A percentile compares a stretch with the other conserved stretches of the same genome.
Evolutionary conservation across 345 rosid genomes (phyloP).

Genomic region (Adansonia digitata): DNA sequence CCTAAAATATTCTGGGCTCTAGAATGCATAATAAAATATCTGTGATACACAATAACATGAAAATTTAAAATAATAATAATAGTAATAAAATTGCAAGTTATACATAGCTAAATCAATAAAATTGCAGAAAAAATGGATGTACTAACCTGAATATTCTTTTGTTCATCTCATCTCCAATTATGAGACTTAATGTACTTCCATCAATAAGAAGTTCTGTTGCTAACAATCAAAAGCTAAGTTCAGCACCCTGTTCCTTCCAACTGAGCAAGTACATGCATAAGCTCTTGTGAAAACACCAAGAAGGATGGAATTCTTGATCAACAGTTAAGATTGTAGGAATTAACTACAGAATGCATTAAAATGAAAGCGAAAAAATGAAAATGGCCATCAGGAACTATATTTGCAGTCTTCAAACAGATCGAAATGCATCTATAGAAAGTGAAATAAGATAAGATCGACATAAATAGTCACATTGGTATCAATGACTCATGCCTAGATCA

Average conservation of each 20-base stretch:
- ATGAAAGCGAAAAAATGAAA: not conserved
- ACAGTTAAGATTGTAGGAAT: slow-evolving; percentile 17
- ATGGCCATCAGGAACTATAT: not conserved
- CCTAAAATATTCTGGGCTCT: no score
- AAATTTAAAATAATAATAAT: no score
- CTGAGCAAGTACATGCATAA: slow-evolving; percentile 84
- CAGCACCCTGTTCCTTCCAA: slow-evolving; percentile 99
- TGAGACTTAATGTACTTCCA: slow-evolving; percentile 88
- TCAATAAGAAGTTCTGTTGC: slow-evolving; percentile 97
- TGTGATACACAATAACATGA: slow-evolving; percentile 19
- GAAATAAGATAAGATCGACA: slow-evolving; percentile 12
- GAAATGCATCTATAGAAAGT: not conserved
- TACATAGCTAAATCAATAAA: no score
- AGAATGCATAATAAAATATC: slow-evolving; percentile 95
- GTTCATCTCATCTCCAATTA: slow-evolving; percentile 90
- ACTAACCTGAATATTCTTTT: slow-evolving; percentile 88
- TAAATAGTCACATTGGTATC: slow-evolving; percentile 8
- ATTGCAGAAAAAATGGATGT: not conserved
- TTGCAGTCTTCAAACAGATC: not conserved
- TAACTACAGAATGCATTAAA: slow-evolving; percentile 10
- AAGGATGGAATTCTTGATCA: slow-evolving; percentile 95
- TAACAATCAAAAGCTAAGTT: slow-evolving; percentile 86
- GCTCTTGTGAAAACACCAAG: slow-evolving; percentile 93
- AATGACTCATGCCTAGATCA: not conserved
- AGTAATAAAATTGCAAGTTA: no score